Evolutionary conservation across 371 early-diverging fungal genomes (phyloP), one percentile per base, ranked within the genome.

Genomic region (Apophysomyces variabilis): DNA sequence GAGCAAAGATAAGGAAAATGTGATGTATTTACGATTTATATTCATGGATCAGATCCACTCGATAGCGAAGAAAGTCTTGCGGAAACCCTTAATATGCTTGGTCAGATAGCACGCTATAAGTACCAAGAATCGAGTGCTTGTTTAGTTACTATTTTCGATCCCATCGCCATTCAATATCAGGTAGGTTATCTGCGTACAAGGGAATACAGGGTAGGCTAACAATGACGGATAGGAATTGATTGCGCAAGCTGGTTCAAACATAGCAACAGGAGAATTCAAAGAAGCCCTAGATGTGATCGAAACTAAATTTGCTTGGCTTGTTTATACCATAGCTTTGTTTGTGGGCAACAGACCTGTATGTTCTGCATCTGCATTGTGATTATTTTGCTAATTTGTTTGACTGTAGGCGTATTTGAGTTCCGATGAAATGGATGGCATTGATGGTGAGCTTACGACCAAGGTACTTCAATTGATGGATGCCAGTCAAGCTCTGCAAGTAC

Each of bases 271-370:
- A 3, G 79, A 82, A 32, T 73, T 76, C 60, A 82, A 75, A 41
- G 79, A 82, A 6, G 76, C 83, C 2, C 58, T 87, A 18, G 84
- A 84, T 38, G 70, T 87, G 0, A 79, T 79, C 39, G 92, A 92
- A 68, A 76, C 84, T 32, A 88, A 88, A 74, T 83, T 94, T 73
- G 89, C 94, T 0, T 95, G 94, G 94, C 79, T 92, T 35, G 89
- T 93, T 16, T 92, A 95, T 59, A 85, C 89, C 18, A 90, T 89
- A 72, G 91, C 92, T 50, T 82, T 89, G 4, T 89, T 84, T 66
- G 79, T 87, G 47, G 91, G 85, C 12, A 91, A 76, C 57, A 74
- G 90, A 67, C 76, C 84, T n/a, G 90, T 90, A 86, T 70, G 73
- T 67, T 9, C 41, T 21, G 50, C 37, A 9, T 5, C 16, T 1